A percentile compares a stretch with the other conserved stretches of the same genome.
phyloP scores from a whole-genome alignment of 495 filamentous ascomycete genomes.

The Penicillium nucicola region DNA sequence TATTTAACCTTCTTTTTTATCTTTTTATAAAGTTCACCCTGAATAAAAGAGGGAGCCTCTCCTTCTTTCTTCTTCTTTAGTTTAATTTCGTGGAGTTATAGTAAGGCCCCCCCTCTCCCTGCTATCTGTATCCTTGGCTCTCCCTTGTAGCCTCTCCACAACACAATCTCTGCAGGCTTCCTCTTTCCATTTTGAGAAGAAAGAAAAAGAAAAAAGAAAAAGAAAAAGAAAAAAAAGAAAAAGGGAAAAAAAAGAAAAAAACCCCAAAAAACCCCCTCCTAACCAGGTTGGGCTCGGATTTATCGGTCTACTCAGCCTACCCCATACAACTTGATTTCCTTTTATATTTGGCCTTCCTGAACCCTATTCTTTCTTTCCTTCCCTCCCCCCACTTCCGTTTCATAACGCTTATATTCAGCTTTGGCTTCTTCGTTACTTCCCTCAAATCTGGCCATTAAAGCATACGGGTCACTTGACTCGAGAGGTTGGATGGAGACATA shows the following conservation, averaged over 20 bases:
- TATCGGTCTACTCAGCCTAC: conserved; percentile 23
- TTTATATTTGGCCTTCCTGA: conserved; percentile 18
- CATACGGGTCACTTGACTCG: conserved; percentile 24
- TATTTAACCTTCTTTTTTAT: conserved; percentile 35
- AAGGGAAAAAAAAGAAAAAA: no score
- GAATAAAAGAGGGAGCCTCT: neutral
- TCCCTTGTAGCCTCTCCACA: conserved; percentile 20
- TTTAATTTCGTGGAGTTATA: conserved; percentile 21
- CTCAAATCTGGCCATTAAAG: conserved; percentile 25
- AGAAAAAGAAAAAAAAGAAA: conserved; percentile 5
- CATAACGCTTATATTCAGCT: conserved; percentile 6
- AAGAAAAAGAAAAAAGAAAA: conserved; percentile 4
- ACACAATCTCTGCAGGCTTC: conserved; percentile 24
- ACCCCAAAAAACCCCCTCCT: no score
- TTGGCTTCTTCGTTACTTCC: neutral
- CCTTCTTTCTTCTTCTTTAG: conserved; percentile 1
- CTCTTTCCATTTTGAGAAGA: conserved; percentile 10
- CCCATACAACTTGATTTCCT: conserved; percentile 28
- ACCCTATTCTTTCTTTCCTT: conserved; percentile 15
- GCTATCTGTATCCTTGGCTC: conserved; percentile 3
- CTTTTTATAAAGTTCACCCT: conserved; percentile 13
- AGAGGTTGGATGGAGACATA: conserved; percentile 84
- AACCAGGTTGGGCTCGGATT: conserved; percentile 25
- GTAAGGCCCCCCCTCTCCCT: conserved; percentile 14
- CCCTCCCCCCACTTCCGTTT: conserved; percentile 15